Percentiles rank a stretch among this genome's conserved stretches.
phyloP scores from a whole-genome alignment of 495 filamentous ascomycete species.

The Glutinoglossum americanum region DNA sequence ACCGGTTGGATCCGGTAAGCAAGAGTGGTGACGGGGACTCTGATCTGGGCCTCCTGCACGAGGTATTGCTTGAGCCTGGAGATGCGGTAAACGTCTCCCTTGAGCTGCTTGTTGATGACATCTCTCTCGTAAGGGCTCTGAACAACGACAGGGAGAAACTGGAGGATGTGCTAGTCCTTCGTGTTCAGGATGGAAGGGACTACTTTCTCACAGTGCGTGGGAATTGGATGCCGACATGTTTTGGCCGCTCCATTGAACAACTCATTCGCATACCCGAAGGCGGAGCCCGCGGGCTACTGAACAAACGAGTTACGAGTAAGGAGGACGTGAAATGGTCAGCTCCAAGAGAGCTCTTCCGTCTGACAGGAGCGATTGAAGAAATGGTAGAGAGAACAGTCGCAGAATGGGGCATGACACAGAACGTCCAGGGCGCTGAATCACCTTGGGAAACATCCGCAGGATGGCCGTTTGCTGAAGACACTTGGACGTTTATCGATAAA shows the following conservation, averaged over 20 bases:
- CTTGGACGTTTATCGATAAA: constrained; percentile 24
- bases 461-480: constrained; percentile 54
- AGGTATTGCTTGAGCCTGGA: constrained; percentile 41
- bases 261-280: constrained; percentile 68
- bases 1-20: constrained; percentile 32
- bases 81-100: constrained; percentile 54
- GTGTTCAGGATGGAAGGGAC: constrained; percentile 65
- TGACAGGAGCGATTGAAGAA: constrained; percentile 65
- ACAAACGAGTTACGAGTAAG: constrained; percentile 20
- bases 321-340: constrained; percentile 37
- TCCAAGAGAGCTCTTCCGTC: constrained; percentile 58
- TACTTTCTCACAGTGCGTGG: constrained; percentile 73
- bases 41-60: constrained; percentile 15
- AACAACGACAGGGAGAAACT: constrained; percentile 43
- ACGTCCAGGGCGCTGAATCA: constrained; percentile 18
- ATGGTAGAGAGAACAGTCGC: constrained; percentile 54
- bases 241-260: constrained; percentile 64
- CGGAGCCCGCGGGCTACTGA: constrained; percentile 35
- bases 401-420: constrained; percentile 62
- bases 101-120: constrained; percentile 36
- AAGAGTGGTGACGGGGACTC: constrained; percentile 14
- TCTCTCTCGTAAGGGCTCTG: constrained; percentile 41
- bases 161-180: constrained; percentile 79
- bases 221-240: constrained; percentile 59
- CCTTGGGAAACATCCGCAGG: constrained; percentile 38